Base-by-base conservation (phyloP, 257 asterid genomes). In the Ajuga chamaepitys region DNA sequence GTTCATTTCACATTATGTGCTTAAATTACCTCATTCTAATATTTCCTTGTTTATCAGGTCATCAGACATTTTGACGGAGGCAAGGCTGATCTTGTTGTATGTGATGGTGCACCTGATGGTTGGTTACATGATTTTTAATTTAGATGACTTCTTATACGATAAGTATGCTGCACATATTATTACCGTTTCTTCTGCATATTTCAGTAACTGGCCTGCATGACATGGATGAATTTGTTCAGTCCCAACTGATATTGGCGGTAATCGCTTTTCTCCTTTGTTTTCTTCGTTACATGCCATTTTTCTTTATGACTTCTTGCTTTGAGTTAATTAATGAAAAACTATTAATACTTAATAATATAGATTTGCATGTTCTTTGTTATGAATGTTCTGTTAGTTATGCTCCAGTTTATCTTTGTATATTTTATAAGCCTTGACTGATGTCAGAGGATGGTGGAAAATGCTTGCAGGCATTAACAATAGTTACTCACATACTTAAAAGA, bases 81-180 rank as follows among this genome's bases (percentile, higher is more conserved):
- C 87, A 90, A 94, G 75, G 97, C 99, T 62, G 97, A 94, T 80
- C 89, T 94, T 65, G 97, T 94, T 74, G 99, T 94, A 53, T 94
- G 99, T 70, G 99, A 94, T 78, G 97, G 99, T 58, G 99, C 99
- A 60, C 99, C 99, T 55, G 99, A 94, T 80, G 97, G 99, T 94
- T 67, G 73, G 95, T 76, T 50, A 53, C 46, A 57, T 54, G 35
- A 58, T n/a, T 47, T 46, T 56, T 55, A 44, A 55, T 40, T 70
- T 58, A 46, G 30, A 52, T 57, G 24, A 38, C 50, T 47, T 51
- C 21, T 34, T 54, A 47, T 69, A 40, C 16, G 58, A 35, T 18
- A 47, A 38, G 25, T 60, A 21, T 70, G 14, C 58, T 42, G 38
- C 28, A 32, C 58, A 22, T 71, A 40, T 65, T 14, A 45, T 48